Conservation (phyloP, 495 filamentous ascomycete genomes). For the Sporormia fimetaria region DNA sequence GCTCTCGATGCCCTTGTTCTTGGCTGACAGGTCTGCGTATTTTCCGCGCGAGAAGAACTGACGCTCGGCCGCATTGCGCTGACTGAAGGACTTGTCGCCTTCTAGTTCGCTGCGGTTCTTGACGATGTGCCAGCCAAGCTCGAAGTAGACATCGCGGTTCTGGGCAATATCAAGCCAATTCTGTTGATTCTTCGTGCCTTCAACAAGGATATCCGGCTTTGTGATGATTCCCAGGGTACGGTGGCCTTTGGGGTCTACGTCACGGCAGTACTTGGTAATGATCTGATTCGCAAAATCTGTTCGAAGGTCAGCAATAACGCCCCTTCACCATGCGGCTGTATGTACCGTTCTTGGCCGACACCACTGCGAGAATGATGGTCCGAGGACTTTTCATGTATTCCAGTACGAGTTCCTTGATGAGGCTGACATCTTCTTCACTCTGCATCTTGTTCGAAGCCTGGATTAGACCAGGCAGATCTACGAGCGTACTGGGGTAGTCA, state of each 20-base stretch:
- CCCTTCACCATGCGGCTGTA: not conserved
- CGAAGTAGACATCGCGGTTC: slow-evolving; percentile 51
- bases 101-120: slow-evolving; percentile 40
- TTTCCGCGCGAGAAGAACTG: slow-evolving; percentile 32
- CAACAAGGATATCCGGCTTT: slow-evolving; percentile 41
- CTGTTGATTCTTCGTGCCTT: slow-evolving; percentile 39
- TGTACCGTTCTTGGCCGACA: slow-evolving; percentile 38
- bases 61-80: slow-evolving; percentile 36
- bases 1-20: slow-evolving; percentile 24
- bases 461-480: slow-evolving; percentile 56
- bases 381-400: slow-evolving; percentile 47
- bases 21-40: slow-evolving; percentile 23
- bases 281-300: slow-evolving; percentile 39
- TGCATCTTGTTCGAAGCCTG: slow-evolving; percentile 37
- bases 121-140: slow-evolving; percentile 60
- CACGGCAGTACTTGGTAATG: slow-evolving; percentile 35
- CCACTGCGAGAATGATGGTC: slow-evolving; percentile 47
- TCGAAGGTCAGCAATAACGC: not conserved
- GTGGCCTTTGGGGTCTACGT: slow-evolving; percentile 36
- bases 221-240: slow-evolving; percentile 52
- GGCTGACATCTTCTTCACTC: slow-evolving; percentile 33
- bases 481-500: slow-evolving; percentile 37
- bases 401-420: slow-evolving; percentile 43
- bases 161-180: slow-evolving; percentile 43
- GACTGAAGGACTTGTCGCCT: slow-evolving; percentile 30